These are phyloP conservation scores for Nitzschia palea DNA, from an alignment of 108 stramenopile species.

Conservation along the genomic window DNA sequence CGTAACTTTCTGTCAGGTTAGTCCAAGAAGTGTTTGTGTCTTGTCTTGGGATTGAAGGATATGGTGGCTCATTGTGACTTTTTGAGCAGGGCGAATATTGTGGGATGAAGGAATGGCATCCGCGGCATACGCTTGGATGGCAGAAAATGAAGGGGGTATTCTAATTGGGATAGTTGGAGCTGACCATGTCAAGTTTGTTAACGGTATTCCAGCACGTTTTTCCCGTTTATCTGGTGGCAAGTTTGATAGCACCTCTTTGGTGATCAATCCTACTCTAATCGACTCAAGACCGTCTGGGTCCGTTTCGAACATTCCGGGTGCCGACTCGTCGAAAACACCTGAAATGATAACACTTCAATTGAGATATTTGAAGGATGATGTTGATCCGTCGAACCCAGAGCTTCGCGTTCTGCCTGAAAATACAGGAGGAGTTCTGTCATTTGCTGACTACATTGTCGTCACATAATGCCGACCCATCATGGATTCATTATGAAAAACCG, in stretches of 20 bases:
- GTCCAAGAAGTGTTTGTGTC: neutral
- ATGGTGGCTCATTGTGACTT: neutral
- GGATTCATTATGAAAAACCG: neutral
- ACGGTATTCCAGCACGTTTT: constrained; percentile 71
- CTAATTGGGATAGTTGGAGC: constrained; percentile 70
- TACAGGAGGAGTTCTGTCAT: constrained; percentile 64
- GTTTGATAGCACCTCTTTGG: constrained; percentile 46
- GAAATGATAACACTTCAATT: constrained; percentile 59
- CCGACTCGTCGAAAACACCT: constrained; percentile 34
- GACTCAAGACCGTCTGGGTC: constrained; percentile 69
- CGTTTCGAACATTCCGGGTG: constrained; percentile 15
- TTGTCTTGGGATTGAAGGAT: neutral
- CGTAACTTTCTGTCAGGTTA: constrained; percentile 47
- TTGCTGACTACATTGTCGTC: constrained; percentile 64
- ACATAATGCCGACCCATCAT: too few species aligned
- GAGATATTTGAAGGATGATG: constrained; percentile 68
- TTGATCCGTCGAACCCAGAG: constrained; percentile 40
- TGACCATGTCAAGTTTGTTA: constrained; percentile 76
- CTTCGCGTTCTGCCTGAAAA: constrained; percentile 28
- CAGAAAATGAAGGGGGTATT: constrained; percentile 52
- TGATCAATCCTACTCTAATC: constrained; percentile 72
- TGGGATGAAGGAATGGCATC: constrained; percentile 86
- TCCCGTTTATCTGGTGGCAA: constrained; percentile 37
- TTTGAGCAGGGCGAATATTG: constrained; percentile 59
- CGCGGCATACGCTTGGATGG: constrained; percentile 49